Evolutionary conservation across 345 rosid genomes (phyloP), one percentile per base, ranked within the genome.

Genomic region (Linum tenue): DNA sequence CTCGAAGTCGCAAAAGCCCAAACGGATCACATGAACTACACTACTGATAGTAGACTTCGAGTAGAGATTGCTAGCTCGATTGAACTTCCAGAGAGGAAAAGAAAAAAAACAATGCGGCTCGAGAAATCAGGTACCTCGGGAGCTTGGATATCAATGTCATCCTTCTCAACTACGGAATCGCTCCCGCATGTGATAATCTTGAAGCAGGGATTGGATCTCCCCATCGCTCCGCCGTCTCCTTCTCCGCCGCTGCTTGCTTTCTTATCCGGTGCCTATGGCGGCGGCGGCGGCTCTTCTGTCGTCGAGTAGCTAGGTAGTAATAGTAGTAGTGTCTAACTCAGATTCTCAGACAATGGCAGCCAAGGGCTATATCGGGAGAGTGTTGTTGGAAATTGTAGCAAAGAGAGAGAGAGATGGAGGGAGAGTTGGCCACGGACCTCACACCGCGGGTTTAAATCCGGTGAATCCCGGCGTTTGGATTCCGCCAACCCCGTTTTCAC

Each of bases 151-250:
- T 86, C 37, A 36, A 57, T 8, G 11, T 57, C 92, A 59, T 81
- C 70, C 7, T 73, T 43, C 44, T 79, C 80, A 63, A 73, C 76
- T 5, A 37, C 36, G 5, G 92, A 82, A 70, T 77, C 82, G 61
- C 91, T 62, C 14, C 89, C 79, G 73, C 97, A 91, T 16, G 87
- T 66, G 62, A 88, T 86, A 76, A 90, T 78, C 35, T 85, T 87
- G 72, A 91, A 80, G 80, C 97, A 91, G 57, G 92, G 82, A 59
- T 77, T 69, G 69, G 96, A 79, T 80, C 85, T 80, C 74, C 89
- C 95, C 95, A 88, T 87, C 31, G 31, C 31, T 64, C 22, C 37
- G 7, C 50, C 37, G 40, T 56, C 48, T 11, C 22, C 41, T 3
- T 22, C 67, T n/a, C 31, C 56, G 55, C 37, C 7, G 35, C 35